Evolutionary conservation across 805 yeast species (phyloP).

Genomic region (Metschnikowia baotianmanensis): DNA sequence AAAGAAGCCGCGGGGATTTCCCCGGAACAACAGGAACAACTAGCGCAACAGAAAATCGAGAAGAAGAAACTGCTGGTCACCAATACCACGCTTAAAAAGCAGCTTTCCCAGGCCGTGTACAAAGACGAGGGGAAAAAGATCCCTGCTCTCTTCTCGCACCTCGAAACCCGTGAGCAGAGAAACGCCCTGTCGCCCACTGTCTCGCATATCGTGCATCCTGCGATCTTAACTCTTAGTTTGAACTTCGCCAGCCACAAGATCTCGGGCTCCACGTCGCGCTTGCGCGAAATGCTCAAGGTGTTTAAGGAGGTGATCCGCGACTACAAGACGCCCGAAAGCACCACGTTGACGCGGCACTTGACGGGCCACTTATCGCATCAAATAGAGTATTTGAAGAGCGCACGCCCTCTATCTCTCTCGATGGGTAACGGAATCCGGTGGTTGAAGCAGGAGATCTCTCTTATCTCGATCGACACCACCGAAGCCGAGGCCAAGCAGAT

Average conservation of each 20-base stretch:
- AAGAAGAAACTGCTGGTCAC: slow-evolving; percentile 40
- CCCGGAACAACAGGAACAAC: slow-evolving; percentile 43
- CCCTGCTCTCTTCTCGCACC: slow-evolving; percentile 72
- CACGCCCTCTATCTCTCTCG: slow-evolving; percentile 86
- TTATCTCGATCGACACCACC: slow-evolving; percentile 67
- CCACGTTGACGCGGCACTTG: slow-evolving; percentile 82
- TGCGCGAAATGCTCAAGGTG: slow-evolving; percentile 79
- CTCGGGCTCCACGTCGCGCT: slow-evolving; percentile 87
- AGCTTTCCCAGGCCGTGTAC: slow-evolving; percentile 50
- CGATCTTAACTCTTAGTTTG: slow-evolving; percentile 72
- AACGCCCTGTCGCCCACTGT: slow-evolving; percentile 52
- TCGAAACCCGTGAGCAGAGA: slow-evolving; percentile 78
- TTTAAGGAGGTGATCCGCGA: slow-evolving; percentile 78
- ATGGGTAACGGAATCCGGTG: slow-evolving; percentile 99
- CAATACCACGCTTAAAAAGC: slow-evolving; percentile 51
- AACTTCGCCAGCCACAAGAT: slow-evolving; percentile 80
- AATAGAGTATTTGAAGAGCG: slow-evolving; percentile 85
- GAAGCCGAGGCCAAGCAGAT: slow-evolving; percentile 66
- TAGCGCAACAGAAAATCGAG: slow-evolving; percentile 42
- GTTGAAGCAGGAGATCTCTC: slow-evolving; percentile 91
- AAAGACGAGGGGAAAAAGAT: slow-evolving; percentile 45
- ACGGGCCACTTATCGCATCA: slow-evolving; percentile 87
- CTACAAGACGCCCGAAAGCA: slow-evolving; percentile 80
- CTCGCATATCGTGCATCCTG: slow-evolving; percentile 80
- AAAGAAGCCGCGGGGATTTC: slow-evolving; percentile 65